A percentile compares a stretch with the other conserved stretches of the same genome.
phyloP scores from a whole-genome alignment of 129 eudicot species.

The Tanacetum coccineum region DNA sequence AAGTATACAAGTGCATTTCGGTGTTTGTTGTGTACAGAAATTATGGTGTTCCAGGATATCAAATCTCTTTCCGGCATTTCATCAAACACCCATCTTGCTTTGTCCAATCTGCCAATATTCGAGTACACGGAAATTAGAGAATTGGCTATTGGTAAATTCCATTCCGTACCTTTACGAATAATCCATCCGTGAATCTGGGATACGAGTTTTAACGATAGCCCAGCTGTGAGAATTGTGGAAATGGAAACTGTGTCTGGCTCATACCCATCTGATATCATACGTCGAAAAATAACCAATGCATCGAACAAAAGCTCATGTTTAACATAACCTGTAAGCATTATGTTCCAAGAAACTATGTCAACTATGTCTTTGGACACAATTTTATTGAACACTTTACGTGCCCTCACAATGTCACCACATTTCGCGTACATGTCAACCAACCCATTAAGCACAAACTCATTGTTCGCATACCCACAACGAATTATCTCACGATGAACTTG shows the following conservation, averaged over 20 bases:
- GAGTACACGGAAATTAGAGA: slow-evolving; percentile 55
- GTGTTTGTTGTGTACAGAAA: slow-evolving; percentile 58
- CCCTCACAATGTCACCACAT: slow-evolving; percentile 79
- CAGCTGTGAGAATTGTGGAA: slow-evolving; percentile 49
- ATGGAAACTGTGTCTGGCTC: slow-evolving; percentile 54
- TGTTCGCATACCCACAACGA: slow-evolving; percentile 54
- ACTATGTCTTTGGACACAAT: slow-evolving; percentile 55
- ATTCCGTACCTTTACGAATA: slow-evolving; percentile 43
- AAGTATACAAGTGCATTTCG: slow-evolving; percentile 48
- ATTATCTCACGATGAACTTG: slow-evolving; percentile 76
- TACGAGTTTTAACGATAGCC: slow-evolving; percentile 28
- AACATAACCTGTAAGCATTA: slow-evolving; percentile 60
- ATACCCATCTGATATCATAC: slow-evolving; percentile 38
- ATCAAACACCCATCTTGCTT: slow-evolving; percentile 38
- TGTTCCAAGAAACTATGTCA: slow-evolving; percentile 75
- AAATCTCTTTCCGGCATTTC: slow-evolving; percentile 64
- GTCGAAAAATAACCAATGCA: slow-evolving; percentile 36
- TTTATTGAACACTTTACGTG: slow-evolving; percentile 56
- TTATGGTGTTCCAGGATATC: slow-evolving; percentile 78
- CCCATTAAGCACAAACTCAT: slow-evolving; percentile 61
- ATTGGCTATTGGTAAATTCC: slow-evolving; percentile 46
- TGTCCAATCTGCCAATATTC: slow-evolving; percentile 27
- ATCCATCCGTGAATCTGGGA: slow-evolving; percentile 64
- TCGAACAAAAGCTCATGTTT: slow-evolving; percentile 46
- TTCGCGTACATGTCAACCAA: slow-evolving; percentile 87